Evolutionary conservation across 148 eudicot species (phyloP).

Genomic region (Rhododendron henanense): DNA sequence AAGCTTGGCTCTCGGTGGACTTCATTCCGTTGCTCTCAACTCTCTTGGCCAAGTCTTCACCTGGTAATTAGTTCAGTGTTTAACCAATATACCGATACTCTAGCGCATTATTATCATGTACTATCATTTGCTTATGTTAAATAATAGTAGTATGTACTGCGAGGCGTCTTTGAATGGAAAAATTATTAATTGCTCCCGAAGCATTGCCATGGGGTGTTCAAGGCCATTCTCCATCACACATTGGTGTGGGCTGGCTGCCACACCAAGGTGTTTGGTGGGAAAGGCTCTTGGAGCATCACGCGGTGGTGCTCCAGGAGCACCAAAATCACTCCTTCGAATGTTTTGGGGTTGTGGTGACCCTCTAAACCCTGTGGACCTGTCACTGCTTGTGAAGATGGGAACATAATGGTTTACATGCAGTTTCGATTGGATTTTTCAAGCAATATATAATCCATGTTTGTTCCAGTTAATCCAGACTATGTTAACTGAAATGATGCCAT

Average conservation of each 20-base stretch:
- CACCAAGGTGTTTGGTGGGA: not conserved
- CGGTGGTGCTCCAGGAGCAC: not conserved
- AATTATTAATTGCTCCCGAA: not conserved
- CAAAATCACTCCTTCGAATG: not conserved
- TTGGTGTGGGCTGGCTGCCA: not conserved
- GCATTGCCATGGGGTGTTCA: not conserved
- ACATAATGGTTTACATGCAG: not conserved
- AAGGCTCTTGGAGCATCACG: not conserved
- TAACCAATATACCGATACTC: not conserved
- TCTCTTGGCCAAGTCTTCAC: constrained; percentile 62
- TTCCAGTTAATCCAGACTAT: not conserved
- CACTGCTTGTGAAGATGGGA: not conserved
- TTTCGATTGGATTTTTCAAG: not conserved
- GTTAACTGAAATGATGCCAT: not conserved
- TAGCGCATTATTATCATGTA: not conserved
- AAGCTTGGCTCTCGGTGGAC: constrained; percentile 80
- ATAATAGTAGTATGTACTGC: not conserved
- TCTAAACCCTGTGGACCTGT: not conserved
- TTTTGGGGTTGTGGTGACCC: not conserved
- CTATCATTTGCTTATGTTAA: not conserved
- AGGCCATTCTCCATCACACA: not conserved
- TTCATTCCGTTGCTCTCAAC: constrained; percentile 75
- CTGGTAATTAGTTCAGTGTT: constrained; percentile 57
- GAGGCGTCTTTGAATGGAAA: not conserved
- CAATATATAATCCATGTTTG: not conserved